phyloP scores from a whole-genome alignment of 257 asterid genomes.

The Rubia yunnanensis region DNA sequence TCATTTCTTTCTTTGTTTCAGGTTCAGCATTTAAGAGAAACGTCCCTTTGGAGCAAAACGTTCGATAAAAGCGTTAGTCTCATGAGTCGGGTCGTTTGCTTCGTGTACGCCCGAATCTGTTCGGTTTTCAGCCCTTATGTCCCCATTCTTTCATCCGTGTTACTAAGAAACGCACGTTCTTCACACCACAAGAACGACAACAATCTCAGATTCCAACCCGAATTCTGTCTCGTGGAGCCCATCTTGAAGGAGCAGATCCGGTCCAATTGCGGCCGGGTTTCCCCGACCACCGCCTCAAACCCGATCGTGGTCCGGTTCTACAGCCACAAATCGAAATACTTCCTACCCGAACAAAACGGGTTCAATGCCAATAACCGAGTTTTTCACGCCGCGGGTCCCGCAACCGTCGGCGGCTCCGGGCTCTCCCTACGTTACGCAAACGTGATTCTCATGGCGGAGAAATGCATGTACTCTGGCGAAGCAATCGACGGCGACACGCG shows the following conservation, averaged over 20 bases:
- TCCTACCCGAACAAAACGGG: slow-evolving; percentile 17
- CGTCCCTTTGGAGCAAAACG: slow-evolving; percentile 53
- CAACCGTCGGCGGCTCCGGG: slow-evolving; percentile 72
- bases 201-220: slow-evolving; percentile 4
- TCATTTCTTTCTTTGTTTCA: background rate
- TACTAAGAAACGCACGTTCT: slow-evolving; percentile 6
- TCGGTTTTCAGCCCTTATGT: slow-evolving; percentile 36
- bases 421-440: slow-evolving; percentile 65
- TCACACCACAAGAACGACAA: slow-evolving; percentile 18
- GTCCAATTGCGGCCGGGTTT: slow-evolving; percentile 46
- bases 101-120: slow-evolving; percentile 40
- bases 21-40: slow-evolving; percentile 39
- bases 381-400: slow-evolving; percentile 58
- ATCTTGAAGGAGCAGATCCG: slow-evolving; percentile 20
- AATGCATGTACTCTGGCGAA: slow-evolving; percentile 29
- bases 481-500: slow-evolving; percentile 30
- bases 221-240: slow-evolving; percentile 12
- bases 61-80: slow-evolving; percentile 50
- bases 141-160: slow-evolving; percentile 16
- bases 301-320: slow-evolving; percentile 46
- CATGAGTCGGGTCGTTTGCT: slow-evolving; percentile 50
- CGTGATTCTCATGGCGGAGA: slow-evolving; percentile 47
- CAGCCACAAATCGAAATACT: slow-evolving; percentile 34
- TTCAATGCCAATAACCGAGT: slow-evolving; percentile 21
- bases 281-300: slow-evolving; percentile 16